These are phyloP conservation scores for Exobasidium cylindrosporum DNA, from an alignment of 1,284 basidiomycete genomes.

Conservation along the genomic window DNA sequence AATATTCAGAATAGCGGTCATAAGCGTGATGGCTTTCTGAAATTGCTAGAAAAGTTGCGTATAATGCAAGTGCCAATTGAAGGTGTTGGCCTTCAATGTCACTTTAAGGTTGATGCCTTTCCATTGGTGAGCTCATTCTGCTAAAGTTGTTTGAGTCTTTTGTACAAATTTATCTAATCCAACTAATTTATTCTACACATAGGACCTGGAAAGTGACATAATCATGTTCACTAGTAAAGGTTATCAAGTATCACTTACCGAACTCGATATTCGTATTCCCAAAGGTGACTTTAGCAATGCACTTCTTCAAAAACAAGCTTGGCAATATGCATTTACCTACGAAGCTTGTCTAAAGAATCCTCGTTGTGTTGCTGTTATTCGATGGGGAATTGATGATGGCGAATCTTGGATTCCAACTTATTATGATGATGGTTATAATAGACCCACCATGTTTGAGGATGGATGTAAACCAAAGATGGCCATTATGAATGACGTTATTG, in stretches of 20 bases:
- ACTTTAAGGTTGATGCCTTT: background rate
- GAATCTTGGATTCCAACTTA: background rate
- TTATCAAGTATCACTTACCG: background rate
- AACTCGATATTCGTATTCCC: background rate
- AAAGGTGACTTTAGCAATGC: background rate
- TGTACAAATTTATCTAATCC: too few relatives aligned
- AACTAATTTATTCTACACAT: too few relatives aligned
- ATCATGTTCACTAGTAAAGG: background rate
- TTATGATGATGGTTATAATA: background rate
- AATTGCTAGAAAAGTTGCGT: background rate
- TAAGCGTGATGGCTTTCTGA: background rate
- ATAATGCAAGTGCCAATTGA: background rate
- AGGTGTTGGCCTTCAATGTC: background rate
- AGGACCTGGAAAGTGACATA: background rate
- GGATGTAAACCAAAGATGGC: background rate
- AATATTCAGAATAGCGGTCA: background rate
- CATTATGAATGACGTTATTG: background rate
- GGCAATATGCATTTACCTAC: background rate
- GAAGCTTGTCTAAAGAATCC: background rate
- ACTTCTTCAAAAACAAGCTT: background rate
- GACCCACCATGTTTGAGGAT: background rate
- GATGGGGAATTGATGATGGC: background rate
- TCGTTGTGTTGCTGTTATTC: background rate
- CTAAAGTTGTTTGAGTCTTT: too few relatives aligned
- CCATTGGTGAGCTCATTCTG: background rate